Evolutionary conservation across 2,329 filamentous ascomycete species (phyloP).

Genomic region (Pseudogymnoascus sp.): DNA sequence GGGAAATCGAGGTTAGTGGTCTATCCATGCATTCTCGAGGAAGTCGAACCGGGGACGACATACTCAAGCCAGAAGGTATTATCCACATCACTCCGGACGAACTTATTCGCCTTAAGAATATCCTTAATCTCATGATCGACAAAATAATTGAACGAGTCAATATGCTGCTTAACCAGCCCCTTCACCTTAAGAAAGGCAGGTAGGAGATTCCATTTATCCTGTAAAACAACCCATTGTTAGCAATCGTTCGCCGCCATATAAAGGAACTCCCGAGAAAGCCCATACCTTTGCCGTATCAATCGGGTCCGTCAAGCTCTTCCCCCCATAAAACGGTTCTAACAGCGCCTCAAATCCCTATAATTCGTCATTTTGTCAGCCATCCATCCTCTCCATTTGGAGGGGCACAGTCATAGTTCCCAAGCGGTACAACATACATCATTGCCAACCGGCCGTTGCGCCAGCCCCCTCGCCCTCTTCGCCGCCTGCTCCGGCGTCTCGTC

Average conservation of each 20-base stretch:
- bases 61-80: constrained; percentile 83
- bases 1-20: constrained; percentile 10
- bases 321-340: constrained; percentile 62
- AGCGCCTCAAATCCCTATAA: constrained; percentile 50
- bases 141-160: constrained; percentile 96
- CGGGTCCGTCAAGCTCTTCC: constrained; percentile 58
- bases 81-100: constrained; percentile 85
- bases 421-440: neutral
- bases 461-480: neutral
- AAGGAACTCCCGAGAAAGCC: constrained; percentile 7
- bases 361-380: neutral
- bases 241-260: neutral
- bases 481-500: neutral
- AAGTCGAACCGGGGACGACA: constrained; percentile 6
- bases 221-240: constrained; percentile 35
- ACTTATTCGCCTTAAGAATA: constrained; percentile 85
- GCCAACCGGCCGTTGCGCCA: neutral
- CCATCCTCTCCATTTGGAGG: neutral
- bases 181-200: constrained; percentile 98
- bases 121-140: constrained; percentile 95
- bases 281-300: constrained; percentile 52
- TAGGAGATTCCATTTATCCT: constrained; percentile 94
- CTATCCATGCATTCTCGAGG: neutral
- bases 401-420: neutral
- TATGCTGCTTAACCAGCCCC: constrained; percentile 79